Evolutionary conservation across 2,329 filamentous ascomycete genomes (phyloP).

Genomic region (Beauveria brongniartii): DNA sequence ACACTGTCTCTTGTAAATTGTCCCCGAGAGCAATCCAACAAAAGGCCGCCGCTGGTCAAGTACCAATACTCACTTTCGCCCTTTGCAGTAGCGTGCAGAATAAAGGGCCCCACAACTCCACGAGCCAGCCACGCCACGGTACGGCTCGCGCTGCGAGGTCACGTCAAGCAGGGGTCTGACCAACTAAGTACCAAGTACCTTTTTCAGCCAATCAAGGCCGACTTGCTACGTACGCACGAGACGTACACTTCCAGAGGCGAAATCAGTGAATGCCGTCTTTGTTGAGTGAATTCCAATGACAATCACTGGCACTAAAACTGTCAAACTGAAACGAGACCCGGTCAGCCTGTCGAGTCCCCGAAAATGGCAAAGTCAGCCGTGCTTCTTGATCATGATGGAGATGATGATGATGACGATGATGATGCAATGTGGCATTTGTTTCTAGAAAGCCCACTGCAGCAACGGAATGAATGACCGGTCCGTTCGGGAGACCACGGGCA

Average conservation of each 20-base stretch:
- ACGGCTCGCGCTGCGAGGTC: slow-evolving; percentile 1
- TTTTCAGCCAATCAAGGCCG: too few relatives aligned
- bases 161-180: not conserved
- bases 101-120: not conserved
- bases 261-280: not conserved
- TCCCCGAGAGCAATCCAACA: not conserved
- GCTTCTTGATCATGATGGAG: not conserved
- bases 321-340: too few relatives aligned
- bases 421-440: slow-evolving; percentile 7
- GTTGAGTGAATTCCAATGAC: not conserved
- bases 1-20: not conserved
- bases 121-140: slow-evolving; percentile 4
- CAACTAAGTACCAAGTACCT: not conserved
- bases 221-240: not conserved
- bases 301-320: not conserved
- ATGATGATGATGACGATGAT: not conserved
- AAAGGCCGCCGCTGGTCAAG: too few relatives aligned
- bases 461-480: slow-evolving; percentile 8
- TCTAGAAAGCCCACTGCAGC: not conserved
- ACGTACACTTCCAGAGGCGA: not conserved
- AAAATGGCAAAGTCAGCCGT: not conserved
- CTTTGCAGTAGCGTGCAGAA: not conserved
- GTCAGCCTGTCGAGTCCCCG: too few relatives aligned
- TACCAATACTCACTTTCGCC: not conserved
- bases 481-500: slow-evolving; percentile 1